These are phyloP conservation scores for Ophiosphaerella herpotricha DNA, from an alignment of 2,329 filamentous ascomycete species.

Conservation along the genomic window DNA sequence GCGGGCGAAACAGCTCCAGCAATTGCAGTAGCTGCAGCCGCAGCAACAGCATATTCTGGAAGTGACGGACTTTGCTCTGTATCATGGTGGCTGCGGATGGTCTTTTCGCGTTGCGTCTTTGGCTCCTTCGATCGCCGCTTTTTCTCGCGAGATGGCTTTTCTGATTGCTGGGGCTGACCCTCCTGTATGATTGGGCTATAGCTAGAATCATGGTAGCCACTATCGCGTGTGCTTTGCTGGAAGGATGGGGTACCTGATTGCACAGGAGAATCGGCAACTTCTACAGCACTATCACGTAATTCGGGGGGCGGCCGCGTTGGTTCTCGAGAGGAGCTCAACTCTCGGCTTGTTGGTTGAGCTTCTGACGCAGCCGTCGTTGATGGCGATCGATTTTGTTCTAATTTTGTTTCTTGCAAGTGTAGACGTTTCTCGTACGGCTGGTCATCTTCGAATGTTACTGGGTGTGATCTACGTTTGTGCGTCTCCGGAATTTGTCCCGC, in stretches of 20 bases:
- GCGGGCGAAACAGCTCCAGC: constrained; percentile 26
- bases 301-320: constrained; percentile 45
- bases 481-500: constrained; percentile 10
- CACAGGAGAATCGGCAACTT: constrained; percentile 51
- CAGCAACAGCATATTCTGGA: constrained; percentile 22
- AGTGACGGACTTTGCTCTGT: constrained; percentile 33
- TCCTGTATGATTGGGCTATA: constrained; percentile 19
- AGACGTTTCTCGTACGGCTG: constrained; percentile 41
- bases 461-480: constrained; percentile 43
- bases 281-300: constrained; percentile 53
- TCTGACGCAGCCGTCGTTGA: constrained; percentile 2
- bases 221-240: constrained; percentile 47
- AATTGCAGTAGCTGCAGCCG: constrained; percentile 2
- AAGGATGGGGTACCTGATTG: constrained; percentile 32
- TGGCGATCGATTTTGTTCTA: background rate
- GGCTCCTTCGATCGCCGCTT: constrained; percentile 28
- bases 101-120: constrained; percentile 19
- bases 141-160: constrained; percentile 15
- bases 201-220: constrained; percentile 46
- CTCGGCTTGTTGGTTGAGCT: constrained; percentile 9
- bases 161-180: constrained; percentile 18
- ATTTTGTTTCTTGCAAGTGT: constrained; percentile 2
- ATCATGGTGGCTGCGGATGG: constrained; percentile 10
- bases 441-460: constrained; percentile 36
- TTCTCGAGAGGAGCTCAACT: constrained; percentile 18